A percentile compares a stretch with the other conserved stretches of the same genome.
Evolutionary conservation across 1,284 basidiomycete species (phyloP).

Genomic region (Stygiomarasmius scandens): DNA sequence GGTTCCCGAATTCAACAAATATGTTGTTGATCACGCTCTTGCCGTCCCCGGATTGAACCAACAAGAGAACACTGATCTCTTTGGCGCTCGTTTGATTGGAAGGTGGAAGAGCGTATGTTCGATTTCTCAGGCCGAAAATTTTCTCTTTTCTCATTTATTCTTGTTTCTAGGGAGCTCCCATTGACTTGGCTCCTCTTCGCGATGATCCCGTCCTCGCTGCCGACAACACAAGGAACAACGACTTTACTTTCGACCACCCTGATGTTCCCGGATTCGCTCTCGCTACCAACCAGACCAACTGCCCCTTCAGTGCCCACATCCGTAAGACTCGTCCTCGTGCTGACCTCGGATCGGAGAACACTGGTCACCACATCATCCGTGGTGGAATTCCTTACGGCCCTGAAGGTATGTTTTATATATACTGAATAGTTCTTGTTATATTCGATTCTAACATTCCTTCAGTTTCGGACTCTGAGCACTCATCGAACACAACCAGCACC

Average conservation of each 20-base stretch:
- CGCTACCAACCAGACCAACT: slow-evolving; percentile 28
- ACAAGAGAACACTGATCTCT: slow-evolving; percentile 25
- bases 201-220: slow-evolving; percentile 35
- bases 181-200: slow-evolving; percentile 33
- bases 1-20: slow-evolving; percentile 34
- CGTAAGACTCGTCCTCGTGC: slow-evolving; percentile 32
- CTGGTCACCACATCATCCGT: slow-evolving; percentile 31
- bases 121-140: background rate
- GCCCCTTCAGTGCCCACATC: slow-evolving; percentile 37
- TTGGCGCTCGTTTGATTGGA: slow-evolving; percentile 34
- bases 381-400: slow-evolving; percentile 43
- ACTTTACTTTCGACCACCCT: slow-evolving; percentile 34
- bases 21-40: slow-evolving; percentile 26
- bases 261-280: slow-evolving; percentile 11
- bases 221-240: slow-evolving; percentile 37
- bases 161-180: slow-evolving; percentile 31
- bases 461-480: slow-evolving; percentile 21
- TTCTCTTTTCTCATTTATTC: background rate
- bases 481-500: slow-evolving; percentile 17
- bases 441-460: background rate
- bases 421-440: background rate
- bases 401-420: slow-evolving; percentile 27
- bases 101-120: slow-evolving; percentile 33
- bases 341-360: slow-evolving; percentile 15
- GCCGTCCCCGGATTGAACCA: slow-evolving; percentile 19